A percentile compares a stretch with the other conserved stretches of the same genome.
Conservation (phyloP, 2,329 filamentous ascomycete species). For the Polytolypa hystricis region DNA sequence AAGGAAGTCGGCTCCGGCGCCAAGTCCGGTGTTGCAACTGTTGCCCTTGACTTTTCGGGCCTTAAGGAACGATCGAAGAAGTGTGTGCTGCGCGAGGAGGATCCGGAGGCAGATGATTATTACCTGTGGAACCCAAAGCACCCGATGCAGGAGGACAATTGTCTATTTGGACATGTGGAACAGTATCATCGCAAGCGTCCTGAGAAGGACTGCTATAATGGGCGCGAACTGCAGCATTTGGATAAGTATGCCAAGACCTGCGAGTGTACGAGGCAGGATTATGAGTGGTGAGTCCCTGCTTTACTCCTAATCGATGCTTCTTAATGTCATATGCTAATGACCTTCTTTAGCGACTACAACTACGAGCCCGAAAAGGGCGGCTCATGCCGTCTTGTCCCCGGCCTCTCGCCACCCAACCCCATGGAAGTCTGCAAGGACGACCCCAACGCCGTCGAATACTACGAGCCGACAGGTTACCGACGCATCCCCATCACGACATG, state of each 20-base stretch:
- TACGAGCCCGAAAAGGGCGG: conserved; percentile 69
- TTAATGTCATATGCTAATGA: conserved; percentile 6
- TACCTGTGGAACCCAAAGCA: conserved; percentile 79
- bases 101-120: conserved; percentile 57
- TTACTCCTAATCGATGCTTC: conserved; percentile 2
- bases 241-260: conserved; percentile 65
- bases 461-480: conserved; percentile 76
- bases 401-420: conserved; percentile 55
- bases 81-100: conserved; percentile 57
- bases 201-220: conserved; percentile 72
- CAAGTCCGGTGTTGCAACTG: conserved; percentile 48
- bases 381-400: conserved; percentile 64
- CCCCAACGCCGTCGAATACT: conserved; percentile 64
- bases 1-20: conserved; percentile 36
- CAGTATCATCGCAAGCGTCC: conserved; percentile 83
- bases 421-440: conserved; percentile 48
- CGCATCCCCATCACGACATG: conserved; percentile 86
- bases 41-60: conserved; percentile 83
- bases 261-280: conserved; percentile 72
- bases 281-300: conserved; percentile 63
- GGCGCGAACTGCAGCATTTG: conserved; percentile 56
- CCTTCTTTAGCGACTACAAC: conserved; percentile 66
- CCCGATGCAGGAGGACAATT: conserved; percentile 64
- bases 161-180: conserved; percentile 83
- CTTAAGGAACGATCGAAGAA: conserved; percentile 53